Evolutionary conservation across 345 rosid genomes (phyloP).

Genomic region (Hirschfeldia incana): DNA sequence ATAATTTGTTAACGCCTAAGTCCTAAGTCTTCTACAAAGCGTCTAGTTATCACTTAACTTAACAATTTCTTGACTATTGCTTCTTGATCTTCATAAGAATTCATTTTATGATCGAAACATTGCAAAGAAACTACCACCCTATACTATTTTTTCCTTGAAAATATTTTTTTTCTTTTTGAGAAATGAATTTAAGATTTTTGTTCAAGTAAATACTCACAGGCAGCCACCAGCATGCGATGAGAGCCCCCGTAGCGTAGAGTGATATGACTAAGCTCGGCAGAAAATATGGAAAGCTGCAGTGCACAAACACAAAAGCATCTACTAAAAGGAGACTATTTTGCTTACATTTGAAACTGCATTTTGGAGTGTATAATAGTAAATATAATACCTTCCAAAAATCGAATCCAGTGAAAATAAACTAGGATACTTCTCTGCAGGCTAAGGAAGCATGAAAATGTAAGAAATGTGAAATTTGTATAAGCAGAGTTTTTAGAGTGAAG

Average conservation of each 20-base stretch:
- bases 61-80: background rate
- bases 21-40: background rate
- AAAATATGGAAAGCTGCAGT: slow-evolving; percentile 75
- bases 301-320: slow-evolving; percentile 1
- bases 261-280: slow-evolving; percentile 77
- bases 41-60: background rate
- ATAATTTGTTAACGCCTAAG: background rate
- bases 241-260: slow-evolving; percentile 49
- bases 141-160: background rate
- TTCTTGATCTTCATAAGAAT: background rate
- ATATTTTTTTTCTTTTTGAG: too few species aligned
- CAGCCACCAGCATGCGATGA: slow-evolving; percentile 49
- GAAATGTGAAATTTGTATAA: background rate
- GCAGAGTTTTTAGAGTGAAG: background rate
- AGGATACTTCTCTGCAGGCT: slow-evolving; percentile 80
- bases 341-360: background rate
- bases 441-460: slow-evolving; percentile 17
- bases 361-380: background rate
- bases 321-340: background rate
- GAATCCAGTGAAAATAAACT: slow-evolving; percentile 51
- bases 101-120: slow-evolving; percentile 16
- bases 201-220: slow-evolving; percentile 53
- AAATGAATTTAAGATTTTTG: background rate
- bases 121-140: background rate
- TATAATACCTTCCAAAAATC: slow-evolving; percentile 60